Base-by-base conservation (phyloP, 2,329 filamentous ascomycete genomes). In the Penicillium expansum region DNA sequence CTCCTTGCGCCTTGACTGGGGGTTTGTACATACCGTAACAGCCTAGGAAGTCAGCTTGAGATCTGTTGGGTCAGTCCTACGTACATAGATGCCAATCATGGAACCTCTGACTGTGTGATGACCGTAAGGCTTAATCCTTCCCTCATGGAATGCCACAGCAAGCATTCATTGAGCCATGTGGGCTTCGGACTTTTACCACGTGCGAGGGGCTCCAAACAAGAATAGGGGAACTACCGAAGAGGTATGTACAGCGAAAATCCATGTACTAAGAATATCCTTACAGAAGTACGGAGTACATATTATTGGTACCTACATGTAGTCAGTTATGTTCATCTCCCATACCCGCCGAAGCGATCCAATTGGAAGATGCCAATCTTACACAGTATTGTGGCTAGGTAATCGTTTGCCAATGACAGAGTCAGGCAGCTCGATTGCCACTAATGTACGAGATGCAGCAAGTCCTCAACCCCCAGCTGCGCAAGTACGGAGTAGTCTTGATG, bases 401-500 rank as follows among this genome's bases (percentile, higher is more conserved):
- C n/a, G 38, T 51, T 55, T 51, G 45, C 37, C 52, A 50, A 50
- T 49, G 14, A 30, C 30, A 43, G n/a, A 27, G 29, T 20, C 37
- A 18, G 32, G 27, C 35, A 13, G 27, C 27, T 22, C 29, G 13
- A 27, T 51, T 32, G 44, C 38, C 45, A 30, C 47, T 55, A 55
- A 55, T 52, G 54, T 42, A 45, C 18, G 54, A 41, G 41, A 56
- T 56, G 48, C 54, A 52, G 48, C 18, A 30, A 56, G 18, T 50
- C 27, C 22, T 48, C 41, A 33, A 24, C 39, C 20, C 29, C 49
- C 38, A 33, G 29, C 49, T 55, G 58, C 44, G 43, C 10, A 22
- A 24, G 50, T n/a, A n/a, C n/a, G n/a, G n/a, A n/a, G n/a, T 57
- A 56, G 62, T n/a, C 60, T 52, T 29, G 55, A 62, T 62, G 49